Conservation (phyloP, 1,284 basidiomycete genomes). For the Ganoderma sp. region DNA sequence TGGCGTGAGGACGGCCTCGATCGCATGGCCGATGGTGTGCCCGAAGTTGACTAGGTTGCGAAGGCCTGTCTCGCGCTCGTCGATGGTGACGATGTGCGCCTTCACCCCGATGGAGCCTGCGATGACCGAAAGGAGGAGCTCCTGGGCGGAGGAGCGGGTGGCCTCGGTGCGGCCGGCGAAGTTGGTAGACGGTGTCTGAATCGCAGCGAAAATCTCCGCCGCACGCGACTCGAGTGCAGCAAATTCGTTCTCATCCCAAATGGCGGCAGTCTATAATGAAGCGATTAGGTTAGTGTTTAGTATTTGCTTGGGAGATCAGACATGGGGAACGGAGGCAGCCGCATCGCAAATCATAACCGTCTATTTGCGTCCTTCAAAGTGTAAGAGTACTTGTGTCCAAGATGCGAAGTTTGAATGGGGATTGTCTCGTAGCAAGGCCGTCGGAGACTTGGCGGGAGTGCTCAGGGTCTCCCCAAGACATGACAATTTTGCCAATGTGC, state of each 20-base stretch:
- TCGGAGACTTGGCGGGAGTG: too few species aligned
- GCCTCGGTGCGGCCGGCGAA: conserved; percentile 66
- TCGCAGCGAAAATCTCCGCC: conserved; percentile 83
- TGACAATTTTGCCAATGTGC: too few species aligned
- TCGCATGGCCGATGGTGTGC: conserved; percentile 95
- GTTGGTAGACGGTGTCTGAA: conserved; percentile 72
- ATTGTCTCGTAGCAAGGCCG: too few species aligned
- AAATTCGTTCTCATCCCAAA: conserved; percentile 92
- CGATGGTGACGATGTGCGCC: conserved; percentile 93
- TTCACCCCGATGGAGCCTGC: conserved; percentile 90
- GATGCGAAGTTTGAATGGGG: too few species aligned
- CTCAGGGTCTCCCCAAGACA: too few species aligned
- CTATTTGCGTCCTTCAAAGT: too few species aligned
- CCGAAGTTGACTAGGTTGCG: conserved; percentile 98
- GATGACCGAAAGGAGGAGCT: conserved; percentile 80
- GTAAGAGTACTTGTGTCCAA: too few species aligned
- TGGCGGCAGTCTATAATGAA: conserved; percentile 82
- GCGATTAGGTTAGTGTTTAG: too few species aligned
- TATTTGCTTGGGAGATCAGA: too few species aligned
- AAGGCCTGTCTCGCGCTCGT: conserved; percentile 93
- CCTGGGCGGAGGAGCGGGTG: conserved; percentile 78
- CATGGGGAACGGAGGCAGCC: too few species aligned
- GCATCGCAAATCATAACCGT: too few species aligned
- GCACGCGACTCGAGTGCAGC: conserved; percentile 84
- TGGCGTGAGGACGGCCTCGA: conserved; percentile 92